A percentile compares a stretch with the other conserved stretches of the same genome.
These are phyloP conservation scores for Amanita subjunquillea DNA, from an alignment of 768 basidiomycete genomes.

Conservation along the genomic window DNA sequence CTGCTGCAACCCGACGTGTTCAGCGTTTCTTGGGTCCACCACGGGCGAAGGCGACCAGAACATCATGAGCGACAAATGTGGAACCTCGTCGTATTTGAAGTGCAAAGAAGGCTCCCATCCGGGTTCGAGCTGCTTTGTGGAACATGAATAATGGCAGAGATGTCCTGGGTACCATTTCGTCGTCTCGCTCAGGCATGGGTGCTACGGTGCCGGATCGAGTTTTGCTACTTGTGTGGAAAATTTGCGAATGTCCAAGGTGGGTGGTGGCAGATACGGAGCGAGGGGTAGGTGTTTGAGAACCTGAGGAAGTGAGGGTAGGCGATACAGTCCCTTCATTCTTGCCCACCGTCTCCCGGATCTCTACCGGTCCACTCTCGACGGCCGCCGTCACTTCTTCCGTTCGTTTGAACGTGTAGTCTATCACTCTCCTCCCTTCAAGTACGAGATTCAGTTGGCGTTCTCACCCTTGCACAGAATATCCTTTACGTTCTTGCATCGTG, in stretches of 20 bases:
- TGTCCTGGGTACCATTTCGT: constrained; percentile 52
- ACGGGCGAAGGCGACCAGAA: not conserved
- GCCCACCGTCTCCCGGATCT: too few species aligned
- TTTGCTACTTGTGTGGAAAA: constrained; percentile 67
- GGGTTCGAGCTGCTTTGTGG: constrained; percentile 28
- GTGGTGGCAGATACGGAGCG: constrained; percentile 13
- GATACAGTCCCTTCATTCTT: too few species aligned
- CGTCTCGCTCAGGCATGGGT: constrained; percentile 45
- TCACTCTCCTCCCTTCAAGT: too few species aligned
- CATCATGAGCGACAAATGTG: not conserved
- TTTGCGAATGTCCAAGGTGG: constrained; percentile 54
- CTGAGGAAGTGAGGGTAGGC: too few species aligned
- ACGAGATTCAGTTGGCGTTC: too few species aligned
- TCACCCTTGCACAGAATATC: too few species aligned
- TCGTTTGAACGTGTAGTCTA: too few species aligned
- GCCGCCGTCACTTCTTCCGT: too few species aligned
- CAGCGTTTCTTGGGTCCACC: constrained; percentile 1
- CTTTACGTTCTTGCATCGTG: too few species aligned
- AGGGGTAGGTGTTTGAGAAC: not conserved
- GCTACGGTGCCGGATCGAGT: constrained; percentile 47
- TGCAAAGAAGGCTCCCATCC: constrained; percentile 42
- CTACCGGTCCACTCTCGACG: too few species aligned
- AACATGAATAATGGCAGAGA: constrained; percentile 42
- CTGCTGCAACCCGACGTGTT: constrained; percentile 11
- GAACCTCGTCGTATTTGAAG: not conserved